phyloP scores from a whole-genome alignment of 257 asterid species.

The Leonotis leonurus region DNA sequence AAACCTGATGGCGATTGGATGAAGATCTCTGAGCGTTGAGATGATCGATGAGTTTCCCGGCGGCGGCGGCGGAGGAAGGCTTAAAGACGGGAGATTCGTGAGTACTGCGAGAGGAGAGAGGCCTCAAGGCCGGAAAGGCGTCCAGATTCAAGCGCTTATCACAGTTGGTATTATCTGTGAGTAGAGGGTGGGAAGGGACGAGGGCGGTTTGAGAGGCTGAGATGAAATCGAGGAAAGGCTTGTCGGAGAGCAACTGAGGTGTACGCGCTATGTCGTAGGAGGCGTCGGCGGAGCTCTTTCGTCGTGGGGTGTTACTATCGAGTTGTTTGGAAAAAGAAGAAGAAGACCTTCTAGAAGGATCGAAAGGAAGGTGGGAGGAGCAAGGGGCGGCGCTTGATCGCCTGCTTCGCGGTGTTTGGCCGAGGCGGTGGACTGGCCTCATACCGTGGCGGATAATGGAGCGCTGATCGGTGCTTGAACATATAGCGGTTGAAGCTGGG shows the following conservation, averaged over 20 bases:
- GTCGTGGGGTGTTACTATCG: constrained; percentile 7
- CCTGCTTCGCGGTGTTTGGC: constrained; percentile 21
- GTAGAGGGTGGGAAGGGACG: constrained; percentile 14
- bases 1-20: constrained; percentile 32
- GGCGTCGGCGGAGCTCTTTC: constrained; percentile 63
- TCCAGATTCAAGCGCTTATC: constrained; percentile 19
- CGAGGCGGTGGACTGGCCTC: constrained; percentile 25
- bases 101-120: constrained; percentile 42
- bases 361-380: constrained; percentile 53
- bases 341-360: constrained; percentile 37
- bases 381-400: constrained; percentile 47
- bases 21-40: constrained; percentile 27
- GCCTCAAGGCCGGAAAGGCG: constrained; percentile 23
- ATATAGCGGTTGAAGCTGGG: constrained; percentile 83
- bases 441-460: constrained; percentile 42
- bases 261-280: constrained; percentile 27
- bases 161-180: not conserved
- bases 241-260: constrained; percentile 40
- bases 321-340: constrained; percentile 15
- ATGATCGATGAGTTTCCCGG: constrained; percentile 23
- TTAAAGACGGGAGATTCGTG: constrained; percentile 32
- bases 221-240: constrained; percentile 30
- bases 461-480: constrained; percentile 63
- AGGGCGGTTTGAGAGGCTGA: constrained; percentile 21
- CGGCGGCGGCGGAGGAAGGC: constrained; percentile 18